Percentiles rank a stretch among this genome's conserved stretches.
Conservation (phyloP, 2,329 filamentous ascomycete genomes). For the Ophiostoma sp. region DNA sequence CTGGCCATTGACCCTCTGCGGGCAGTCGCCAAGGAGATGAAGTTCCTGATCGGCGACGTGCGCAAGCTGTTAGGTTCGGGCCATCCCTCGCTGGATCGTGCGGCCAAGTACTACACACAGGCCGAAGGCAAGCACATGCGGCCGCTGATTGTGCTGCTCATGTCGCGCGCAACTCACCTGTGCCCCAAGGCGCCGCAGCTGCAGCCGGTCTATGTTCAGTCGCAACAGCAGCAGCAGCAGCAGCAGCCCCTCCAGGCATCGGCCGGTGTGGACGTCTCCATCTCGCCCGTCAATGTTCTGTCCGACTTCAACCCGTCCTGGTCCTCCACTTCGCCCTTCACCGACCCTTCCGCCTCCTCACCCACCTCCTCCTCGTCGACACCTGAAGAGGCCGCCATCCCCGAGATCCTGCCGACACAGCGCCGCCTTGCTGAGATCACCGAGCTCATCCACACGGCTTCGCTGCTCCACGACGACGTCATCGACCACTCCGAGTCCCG, state of each 20-base stretch:
- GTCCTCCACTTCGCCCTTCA: constrained; percentile 10
- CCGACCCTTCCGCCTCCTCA: not conserved
- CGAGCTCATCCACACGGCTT: constrained; percentile 95
- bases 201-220: constrained; percentile 27
- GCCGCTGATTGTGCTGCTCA: constrained; percentile 90
- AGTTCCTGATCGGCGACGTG: constrained; percentile 92
- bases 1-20: constrained; percentile 84
- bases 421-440: constrained; percentile 92
- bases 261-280: constrained; percentile 52
- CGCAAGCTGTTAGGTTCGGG: constrained; percentile 89
- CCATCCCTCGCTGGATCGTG: constrained; percentile 89
- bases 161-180: constrained; percentile 89
- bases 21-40: constrained; percentile 93
- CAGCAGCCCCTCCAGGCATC: constrained; percentile 46
- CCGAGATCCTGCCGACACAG: constrained; percentile 87
- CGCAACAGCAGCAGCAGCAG: constrained; percentile 28
- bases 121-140: constrained; percentile 96
- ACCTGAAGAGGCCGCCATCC: constrained; percentile 43
- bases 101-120: constrained; percentile 97
- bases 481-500: constrained; percentile 89
- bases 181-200: constrained; percentile 56
- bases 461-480: constrained; percentile 95
- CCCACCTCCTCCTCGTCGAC: constrained; percentile 24
- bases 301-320: constrained; percentile 77
- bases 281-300: constrained; percentile 61